Base-by-base conservation (phyloP, 106 monocot species). In the Dendrobium nobile region DNA sequence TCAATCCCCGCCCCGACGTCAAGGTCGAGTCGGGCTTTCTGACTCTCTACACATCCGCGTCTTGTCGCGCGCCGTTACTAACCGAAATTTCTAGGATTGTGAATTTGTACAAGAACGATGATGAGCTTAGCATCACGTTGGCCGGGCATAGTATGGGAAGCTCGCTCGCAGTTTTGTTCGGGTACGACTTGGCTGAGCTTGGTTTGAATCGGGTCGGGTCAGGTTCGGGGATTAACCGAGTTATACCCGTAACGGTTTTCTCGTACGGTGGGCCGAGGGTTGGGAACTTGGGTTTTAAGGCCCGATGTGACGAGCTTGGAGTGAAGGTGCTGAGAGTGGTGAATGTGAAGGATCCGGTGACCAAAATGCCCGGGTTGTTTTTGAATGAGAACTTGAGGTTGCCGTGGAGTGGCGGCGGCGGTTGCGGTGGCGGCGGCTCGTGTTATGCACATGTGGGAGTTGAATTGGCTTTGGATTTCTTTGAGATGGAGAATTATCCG, bases 71-170 rank as follows among this genome's bases (percentile, higher is more conserved):
- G 58, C 85, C 87, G 78, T 75, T 90, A 0, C 87, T 90, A 19
- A 67, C 73, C 9, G 91, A 88, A 84, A 9, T 88, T 8, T 78
- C 86, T 0, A 61, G 84, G 17, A 40, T 91, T 8, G 18, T 86
- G 5, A 78, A 68, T 54, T 77, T 48, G 40, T 80, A 88, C 40
- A 84, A 78, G 8, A 51, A 64, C 28, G 48, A 31, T 19, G 86
- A 85, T 40, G 86, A 85, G 27, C 0, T 85, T 41, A 85, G 92
- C 79, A 78, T 92, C 43, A 92, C 92, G 1, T 42, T 92, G 55
- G 89, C 82, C 0, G 92, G 92, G 7, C 92, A 92, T 82, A 92
- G 92, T 87, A 89, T 92, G 89, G 92, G 92, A 1, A 89, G 89
- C 78, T 85, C 92, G 0, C 72, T 92, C 1, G 92, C 92, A 6